phyloP scores from a whole-genome alignment of 306 rosid genomes.

The cucumber (Cucumis sativus) region DNA sequence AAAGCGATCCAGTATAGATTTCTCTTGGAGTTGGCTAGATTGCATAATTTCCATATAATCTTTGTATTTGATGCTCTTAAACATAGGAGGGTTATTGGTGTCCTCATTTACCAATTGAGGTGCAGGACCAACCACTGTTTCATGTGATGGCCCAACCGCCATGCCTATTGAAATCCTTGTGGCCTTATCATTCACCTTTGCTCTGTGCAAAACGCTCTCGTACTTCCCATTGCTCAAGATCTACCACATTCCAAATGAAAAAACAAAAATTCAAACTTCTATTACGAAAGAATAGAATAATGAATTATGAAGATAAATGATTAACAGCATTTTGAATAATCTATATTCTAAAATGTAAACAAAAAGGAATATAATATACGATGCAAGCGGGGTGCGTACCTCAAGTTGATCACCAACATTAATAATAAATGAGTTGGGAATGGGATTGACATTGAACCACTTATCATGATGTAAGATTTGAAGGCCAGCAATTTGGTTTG shows the following conservation, averaged over 20 bases:
- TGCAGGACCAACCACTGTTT: constrained; percentile 19
- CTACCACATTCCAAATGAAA: constrained; percentile 7
- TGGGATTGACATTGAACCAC: constrained; percentile 32
- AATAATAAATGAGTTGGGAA: constrained; percentile 38
- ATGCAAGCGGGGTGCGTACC: constrained; percentile 15
- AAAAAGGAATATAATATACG: no score
- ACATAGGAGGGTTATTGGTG: constrained; percentile 8
- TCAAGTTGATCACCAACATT: constrained; percentile 47
- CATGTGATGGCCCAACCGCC: constrained; percentile 40
- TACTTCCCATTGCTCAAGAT: constrained; percentile 38
- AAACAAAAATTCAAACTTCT: neutral
- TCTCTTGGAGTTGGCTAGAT: constrained; percentile 14
- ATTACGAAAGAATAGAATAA: no score
- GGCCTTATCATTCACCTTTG: constrained; percentile 26
- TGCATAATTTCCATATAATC: constrained; percentile 34
- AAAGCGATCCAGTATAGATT: constrained; percentile 31
- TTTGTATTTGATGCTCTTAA: constrained; percentile 26
- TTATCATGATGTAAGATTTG: constrained; percentile 29
- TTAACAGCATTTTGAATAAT: no score
- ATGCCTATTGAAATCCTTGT: constrained; percentile 34
- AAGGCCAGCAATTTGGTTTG: constrained; percentile 35
- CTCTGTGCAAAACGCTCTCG: constrained; percentile 58
- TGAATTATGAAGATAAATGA: no score
- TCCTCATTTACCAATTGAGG: constrained; percentile 14
- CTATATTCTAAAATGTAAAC: neutral